These are phyloP conservation scores for Marasmius oreades DNA, from an alignment of 1,284 basidiomycete genomes.

Conservation along the genomic window DNA sequence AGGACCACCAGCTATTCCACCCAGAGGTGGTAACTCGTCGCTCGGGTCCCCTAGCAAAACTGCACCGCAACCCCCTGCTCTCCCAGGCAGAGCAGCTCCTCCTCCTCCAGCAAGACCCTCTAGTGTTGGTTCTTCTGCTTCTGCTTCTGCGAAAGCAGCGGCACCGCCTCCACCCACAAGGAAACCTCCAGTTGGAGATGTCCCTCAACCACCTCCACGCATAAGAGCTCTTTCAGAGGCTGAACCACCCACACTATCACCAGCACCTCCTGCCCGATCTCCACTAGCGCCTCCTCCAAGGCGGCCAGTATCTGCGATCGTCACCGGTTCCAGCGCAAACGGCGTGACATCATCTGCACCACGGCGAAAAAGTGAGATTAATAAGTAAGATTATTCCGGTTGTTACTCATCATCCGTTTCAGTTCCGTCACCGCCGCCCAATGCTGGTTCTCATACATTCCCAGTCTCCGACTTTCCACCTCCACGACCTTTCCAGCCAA, in stretches of 20 bases:
- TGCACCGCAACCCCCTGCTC: conserved; percentile 4
- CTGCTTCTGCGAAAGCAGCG: conserved; percentile 30
- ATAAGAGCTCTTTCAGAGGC: conserved; percentile 29
- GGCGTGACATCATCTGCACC: conserved; percentile 29
- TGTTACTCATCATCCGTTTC: conserved; percentile 17
- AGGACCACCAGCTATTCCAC: conserved; percentile 33
- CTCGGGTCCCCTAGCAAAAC: no score
- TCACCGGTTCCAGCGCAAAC: conserved; percentile 28
- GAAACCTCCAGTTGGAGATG: conserved; percentile 23
- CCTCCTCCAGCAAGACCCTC: conserved; percentile 30
- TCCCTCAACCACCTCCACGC: conserved; percentile 28
- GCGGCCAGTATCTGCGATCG: conserved; percentile 21
- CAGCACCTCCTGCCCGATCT: conserved; percentile 17
- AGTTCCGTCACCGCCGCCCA: conserved; percentile 77
- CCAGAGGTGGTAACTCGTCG: conserved; percentile 17
- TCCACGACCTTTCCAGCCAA: conserved; percentile 58
- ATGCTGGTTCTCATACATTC: conserved; percentile 64
- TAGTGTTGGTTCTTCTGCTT: conserved; percentile 22
- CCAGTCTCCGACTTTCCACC: conserved; percentile 71
- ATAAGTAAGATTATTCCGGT: conserved; percentile 8
- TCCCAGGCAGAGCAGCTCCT: conserved; percentile 24
- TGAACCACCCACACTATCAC: conserved; percentile 21
- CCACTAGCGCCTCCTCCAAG: conserved; percentile 18
- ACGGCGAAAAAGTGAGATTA: conserved; percentile 50
- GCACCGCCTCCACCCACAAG: conserved; percentile 40